Percentiles rank a stretch among this genome's conserved stretches.
Conservation (phyloP, 108 stramenopile species). For the Discostella pseudostelligera region DNA sequence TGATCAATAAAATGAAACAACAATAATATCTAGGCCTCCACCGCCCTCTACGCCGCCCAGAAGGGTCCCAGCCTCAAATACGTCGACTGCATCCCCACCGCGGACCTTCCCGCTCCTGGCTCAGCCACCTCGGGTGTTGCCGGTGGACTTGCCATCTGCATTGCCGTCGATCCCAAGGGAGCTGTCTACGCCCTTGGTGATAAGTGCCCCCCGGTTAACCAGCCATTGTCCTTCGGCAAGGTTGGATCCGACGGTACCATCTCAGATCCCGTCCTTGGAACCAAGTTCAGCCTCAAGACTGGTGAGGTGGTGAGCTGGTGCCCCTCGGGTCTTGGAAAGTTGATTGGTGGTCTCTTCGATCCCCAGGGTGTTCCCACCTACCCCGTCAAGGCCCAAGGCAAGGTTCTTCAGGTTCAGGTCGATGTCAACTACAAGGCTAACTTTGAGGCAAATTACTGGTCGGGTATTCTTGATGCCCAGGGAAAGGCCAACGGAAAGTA, state of each 20-base stretch:
- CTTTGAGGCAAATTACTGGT: constrained; percentile 98
- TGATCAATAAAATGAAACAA: no score
- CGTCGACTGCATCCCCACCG: constrained; percentile 81
- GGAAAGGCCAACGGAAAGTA: constrained; percentile 98
- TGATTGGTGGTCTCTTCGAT: constrained; percentile 93
- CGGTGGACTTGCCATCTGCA: constrained; percentile 94
- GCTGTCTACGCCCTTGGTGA: constrained; percentile 92
- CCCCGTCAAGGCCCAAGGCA: constrained; percentile 89
- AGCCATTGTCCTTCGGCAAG: constrained; percentile 93
- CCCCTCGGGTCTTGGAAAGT: constrained; percentile 88
- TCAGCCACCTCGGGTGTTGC: constrained; percentile 89
- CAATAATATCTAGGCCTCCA: constrained; percentile 45
- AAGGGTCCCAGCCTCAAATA: constrained; percentile 64
- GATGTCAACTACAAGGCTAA: constrained; percentile 97
- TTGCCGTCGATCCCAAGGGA: constrained; percentile 93
- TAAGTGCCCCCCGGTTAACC: constrained; percentile 96
- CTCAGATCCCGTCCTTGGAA: constrained; percentile 92
- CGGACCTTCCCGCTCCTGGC: constrained; percentile 86
- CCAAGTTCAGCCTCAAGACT: constrained; percentile 93
- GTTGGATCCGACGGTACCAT: constrained; percentile 80
- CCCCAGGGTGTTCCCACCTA: constrained; percentile 91
- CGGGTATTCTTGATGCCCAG: constrained; percentile 96
- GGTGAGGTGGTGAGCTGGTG: constrained; percentile 92
- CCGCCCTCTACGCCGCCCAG: constrained; percentile 60
- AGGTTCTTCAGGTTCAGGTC: constrained; percentile 89